A percentile compares a stretch with the other conserved stretches of the same genome.
Evolutionary conservation across 768 basidiomycete species (phyloP).

Genomic region (Termitomyces sp.): DNA sequence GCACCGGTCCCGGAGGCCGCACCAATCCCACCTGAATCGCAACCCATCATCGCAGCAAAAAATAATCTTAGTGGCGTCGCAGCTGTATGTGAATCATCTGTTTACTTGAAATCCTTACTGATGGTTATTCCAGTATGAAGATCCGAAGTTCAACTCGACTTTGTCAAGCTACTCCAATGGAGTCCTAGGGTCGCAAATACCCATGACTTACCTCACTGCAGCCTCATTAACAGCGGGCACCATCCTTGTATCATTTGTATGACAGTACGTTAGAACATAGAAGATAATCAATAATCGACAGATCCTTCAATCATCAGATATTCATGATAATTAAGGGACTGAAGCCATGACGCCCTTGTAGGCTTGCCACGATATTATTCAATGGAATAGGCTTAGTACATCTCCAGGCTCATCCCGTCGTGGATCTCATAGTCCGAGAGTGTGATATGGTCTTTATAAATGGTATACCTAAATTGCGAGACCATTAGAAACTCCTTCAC

Average conservation of each 20-base stretch:
- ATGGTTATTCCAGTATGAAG: background rate
- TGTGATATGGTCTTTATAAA: constrained; percentile 95
- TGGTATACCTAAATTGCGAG: constrained; percentile 66
- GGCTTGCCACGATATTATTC: background rate
- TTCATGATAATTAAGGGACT: background rate
- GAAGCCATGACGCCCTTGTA: background rate
- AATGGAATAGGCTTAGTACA: constrained; percentile 53
- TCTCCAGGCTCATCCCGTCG: constrained; percentile 90
- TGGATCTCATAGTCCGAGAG: constrained; percentile 89
- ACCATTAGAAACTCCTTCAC: background rate
- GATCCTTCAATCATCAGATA: background rate
- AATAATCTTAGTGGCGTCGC: constrained; percentile 18
- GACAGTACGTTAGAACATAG: background rate
- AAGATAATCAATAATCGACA: background rate
- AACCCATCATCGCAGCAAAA: constrained; percentile 20
- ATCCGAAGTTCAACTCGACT: constrained; percentile 4
- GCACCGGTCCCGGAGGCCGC: background rate
- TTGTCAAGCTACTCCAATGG: background rate
- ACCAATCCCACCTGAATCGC: constrained; percentile 18
- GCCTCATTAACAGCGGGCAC: background rate
- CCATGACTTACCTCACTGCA: background rate
- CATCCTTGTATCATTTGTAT: background rate
- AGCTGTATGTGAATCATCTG: background rate
- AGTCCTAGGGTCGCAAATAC: background rate
- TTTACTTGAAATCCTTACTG: background rate